These are phyloP conservation scores for Cryptococcus deneoformans DNA, from an alignment of 1,284 basidiomycete genomes.

Conservation along the genomic window DNA sequence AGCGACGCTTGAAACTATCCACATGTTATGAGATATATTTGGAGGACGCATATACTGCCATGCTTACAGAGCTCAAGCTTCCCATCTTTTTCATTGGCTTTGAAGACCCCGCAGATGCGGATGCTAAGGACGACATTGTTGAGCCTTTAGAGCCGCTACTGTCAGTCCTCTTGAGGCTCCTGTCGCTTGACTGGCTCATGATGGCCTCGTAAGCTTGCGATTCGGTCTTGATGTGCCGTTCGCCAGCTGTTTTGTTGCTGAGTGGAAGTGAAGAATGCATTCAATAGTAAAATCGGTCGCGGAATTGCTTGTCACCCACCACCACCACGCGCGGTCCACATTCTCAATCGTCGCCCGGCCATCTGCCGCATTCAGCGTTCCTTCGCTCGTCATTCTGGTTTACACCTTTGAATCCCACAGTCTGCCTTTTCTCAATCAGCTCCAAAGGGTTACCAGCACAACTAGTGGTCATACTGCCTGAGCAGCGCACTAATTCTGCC, in stretches of 20 bases:
- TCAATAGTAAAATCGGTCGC: neutral
- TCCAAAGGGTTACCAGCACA: neutral
- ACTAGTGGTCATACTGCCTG: no score
- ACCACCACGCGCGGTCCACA: neutral
- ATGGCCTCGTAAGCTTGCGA: neutral
- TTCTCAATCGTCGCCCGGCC: neutral
- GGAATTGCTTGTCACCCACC: neutral
- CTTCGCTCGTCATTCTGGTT: neutral
- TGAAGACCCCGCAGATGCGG: neutral
- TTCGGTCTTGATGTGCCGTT: neutral
- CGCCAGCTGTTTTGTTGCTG: neutral
- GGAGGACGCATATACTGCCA: neutral
- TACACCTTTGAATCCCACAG: neutral
- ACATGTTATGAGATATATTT: neutral
- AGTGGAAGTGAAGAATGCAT: no score
- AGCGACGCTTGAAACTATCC: constrained; percentile 35
- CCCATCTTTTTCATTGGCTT: constrained; percentile 25
- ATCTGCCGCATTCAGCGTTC: no score
- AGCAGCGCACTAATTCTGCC: no score
- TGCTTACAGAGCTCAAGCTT: constrained; percentile 36
- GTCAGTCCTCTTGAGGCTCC: neutral
- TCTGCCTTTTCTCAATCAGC: neutral
- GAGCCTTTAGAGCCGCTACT: constrained; percentile 3
- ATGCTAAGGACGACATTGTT: neutral
- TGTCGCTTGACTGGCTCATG: constrained; percentile 1